Evolutionary conservation across 1,284 basidiomycete species (phyloP).

Genomic region (Apiotrichum laibachii): DNA sequence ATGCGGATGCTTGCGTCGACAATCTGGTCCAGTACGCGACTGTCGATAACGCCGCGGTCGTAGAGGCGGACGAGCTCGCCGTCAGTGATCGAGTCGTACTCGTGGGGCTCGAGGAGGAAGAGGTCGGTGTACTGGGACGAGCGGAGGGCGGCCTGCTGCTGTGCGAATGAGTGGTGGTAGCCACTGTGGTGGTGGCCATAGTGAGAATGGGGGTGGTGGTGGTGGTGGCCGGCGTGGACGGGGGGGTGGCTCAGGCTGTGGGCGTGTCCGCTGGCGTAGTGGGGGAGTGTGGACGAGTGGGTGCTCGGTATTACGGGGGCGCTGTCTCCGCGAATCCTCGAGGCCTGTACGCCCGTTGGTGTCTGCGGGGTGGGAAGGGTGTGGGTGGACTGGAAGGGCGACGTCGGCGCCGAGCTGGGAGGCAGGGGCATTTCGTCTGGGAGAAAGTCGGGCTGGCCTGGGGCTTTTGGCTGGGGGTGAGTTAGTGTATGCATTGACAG

Average conservation of each 20-base stretch:
- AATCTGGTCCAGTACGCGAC: conserved; percentile 21
- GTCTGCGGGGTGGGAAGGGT: background rate
- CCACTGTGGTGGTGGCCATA: background rate
- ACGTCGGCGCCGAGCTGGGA: background rate
- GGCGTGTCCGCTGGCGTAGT: background rate
- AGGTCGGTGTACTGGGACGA: conserved; percentile 22
- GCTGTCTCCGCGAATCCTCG: background rate
- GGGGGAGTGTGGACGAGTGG: background rate
- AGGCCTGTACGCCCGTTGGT: background rate
- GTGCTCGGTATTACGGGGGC: conserved; percentile 4
- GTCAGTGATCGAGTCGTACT: conserved; percentile 25
- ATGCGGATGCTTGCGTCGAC: conserved; percentile 25
- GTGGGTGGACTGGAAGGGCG: conserved; percentile 2
- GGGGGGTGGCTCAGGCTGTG: background rate
- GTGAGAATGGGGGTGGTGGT: background rate
- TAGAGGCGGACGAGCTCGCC: conserved; percentile 24
- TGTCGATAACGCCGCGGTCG: conserved; percentile 23
- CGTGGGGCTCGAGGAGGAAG: conserved; percentile 24
- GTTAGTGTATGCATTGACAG: no score
- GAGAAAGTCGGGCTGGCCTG: background rate
- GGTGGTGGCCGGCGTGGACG: background rate
- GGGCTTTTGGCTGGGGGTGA: background rate
- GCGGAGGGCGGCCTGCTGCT: conserved; percentile 5
- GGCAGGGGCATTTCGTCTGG: background rate
- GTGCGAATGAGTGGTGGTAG: background rate